phyloP scores from a whole-genome alignment of 345 rosid species.

The Acer negundo region DNA sequence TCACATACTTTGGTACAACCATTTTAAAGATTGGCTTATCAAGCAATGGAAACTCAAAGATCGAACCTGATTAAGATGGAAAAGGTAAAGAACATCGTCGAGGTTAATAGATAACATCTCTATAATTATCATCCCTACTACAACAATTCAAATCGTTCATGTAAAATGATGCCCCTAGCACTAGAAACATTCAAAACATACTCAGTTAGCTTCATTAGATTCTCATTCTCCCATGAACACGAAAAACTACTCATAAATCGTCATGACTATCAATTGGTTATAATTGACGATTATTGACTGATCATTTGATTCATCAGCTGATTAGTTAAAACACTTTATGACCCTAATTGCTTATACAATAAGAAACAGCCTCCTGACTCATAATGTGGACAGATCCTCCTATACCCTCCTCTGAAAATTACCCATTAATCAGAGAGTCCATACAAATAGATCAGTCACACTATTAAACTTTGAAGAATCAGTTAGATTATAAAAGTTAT shows the following conservation, averaged over 20 bases:
- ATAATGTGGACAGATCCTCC: too few relatives aligned
- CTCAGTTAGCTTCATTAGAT: neutral
- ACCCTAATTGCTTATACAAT: too few relatives aligned
- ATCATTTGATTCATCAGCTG: too few relatives aligned
- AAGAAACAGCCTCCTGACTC: too few relatives aligned
- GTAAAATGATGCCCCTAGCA: neutral
- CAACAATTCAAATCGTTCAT: neutral
- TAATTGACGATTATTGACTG: neutral
- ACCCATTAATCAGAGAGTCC: neutral
- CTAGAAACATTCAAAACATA: neutral
- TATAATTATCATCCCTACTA: neutral
- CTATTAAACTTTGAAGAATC: too few relatives aligned
- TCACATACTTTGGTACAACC: neutral
- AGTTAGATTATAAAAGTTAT: neutral
- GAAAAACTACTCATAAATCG: neutral
- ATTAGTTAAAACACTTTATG: too few relatives aligned
- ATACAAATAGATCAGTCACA: neutral
- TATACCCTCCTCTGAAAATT: too few relatives aligned
- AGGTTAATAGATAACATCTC: conserved; percentile 6
- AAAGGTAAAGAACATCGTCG: neutral
- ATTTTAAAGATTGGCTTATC: neutral
- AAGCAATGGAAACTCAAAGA: neutral
- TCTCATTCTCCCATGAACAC: neutral
- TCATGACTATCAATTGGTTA: neutral
- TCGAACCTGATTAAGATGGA: neutral